phyloP scores from a whole-genome alignment of 2,329 filamentous ascomycete genomes.

The Paecilomyces fulvus region DNA sequence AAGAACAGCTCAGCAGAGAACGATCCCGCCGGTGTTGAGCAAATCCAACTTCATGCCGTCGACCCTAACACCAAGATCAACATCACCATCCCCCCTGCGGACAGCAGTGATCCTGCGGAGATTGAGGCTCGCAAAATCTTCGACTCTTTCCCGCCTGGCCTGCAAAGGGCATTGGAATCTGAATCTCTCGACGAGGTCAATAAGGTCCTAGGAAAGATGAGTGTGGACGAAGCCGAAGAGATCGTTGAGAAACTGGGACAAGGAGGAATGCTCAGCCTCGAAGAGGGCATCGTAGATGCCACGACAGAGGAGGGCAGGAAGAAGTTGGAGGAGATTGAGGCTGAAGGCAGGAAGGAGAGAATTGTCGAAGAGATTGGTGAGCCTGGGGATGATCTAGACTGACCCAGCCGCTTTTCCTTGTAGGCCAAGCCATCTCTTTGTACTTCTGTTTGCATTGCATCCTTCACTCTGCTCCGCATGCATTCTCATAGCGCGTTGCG shows the following conservation, averaged over 20 bases:
- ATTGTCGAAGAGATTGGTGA: constrained; percentile 48
- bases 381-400: constrained; percentile 38
- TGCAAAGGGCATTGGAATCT: constrained; percentile 76
- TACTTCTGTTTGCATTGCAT: neutral
- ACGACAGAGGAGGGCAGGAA: constrained; percentile 80
- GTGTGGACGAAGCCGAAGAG: constrained; percentile 77
- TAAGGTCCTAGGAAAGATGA: constrained; percentile 80
- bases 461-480: neutral
- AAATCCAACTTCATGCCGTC: constrained; percentile 95
- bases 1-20: constrained; percentile 48
- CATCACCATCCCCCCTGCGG: constrained; percentile 67
- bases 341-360: constrained; percentile 34
- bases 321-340: constrained; percentile 67
- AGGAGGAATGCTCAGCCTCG: constrained; percentile 81
- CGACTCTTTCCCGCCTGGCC: constrained; percentile 70
- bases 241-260: constrained; percentile 72
- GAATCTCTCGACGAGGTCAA: constrained; percentile 85
- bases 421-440: neutral
- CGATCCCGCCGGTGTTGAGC: constrained; percentile 64
- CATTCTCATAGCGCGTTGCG: neutral
- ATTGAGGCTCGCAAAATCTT: constrained; percentile 65
- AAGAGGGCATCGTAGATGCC: constrained; percentile 90
- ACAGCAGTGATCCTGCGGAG: constrained; percentile 55
- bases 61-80: constrained; percentile 88
- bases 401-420: neutral